Conservation (phyloP, 768 basidiomycete species). For the Amylocystis lapponica region DNA sequence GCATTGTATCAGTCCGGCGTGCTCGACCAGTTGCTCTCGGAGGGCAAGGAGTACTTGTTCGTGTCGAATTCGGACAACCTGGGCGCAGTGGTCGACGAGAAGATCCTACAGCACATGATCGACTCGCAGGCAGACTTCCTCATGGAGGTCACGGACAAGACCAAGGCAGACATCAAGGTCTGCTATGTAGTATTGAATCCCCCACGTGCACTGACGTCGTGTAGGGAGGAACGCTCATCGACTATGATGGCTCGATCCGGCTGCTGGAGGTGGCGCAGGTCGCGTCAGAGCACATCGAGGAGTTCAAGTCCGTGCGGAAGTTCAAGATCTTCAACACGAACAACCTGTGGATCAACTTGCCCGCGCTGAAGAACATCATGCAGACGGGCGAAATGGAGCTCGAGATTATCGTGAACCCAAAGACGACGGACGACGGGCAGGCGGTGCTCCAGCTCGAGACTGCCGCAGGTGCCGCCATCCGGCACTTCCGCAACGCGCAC, state of each 20-base stretch:
- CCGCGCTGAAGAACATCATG: slow-evolving; percentile 73
- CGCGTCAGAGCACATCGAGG: slow-evolving; percentile 64
- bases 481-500: slow-evolving; percentile 60
- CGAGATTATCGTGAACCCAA: slow-evolving; percentile 77
- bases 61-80: slow-evolving; percentile 76
- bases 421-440: slow-evolving; percentile 62
- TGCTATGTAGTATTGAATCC: neutral
- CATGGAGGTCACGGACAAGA: slow-evolving; percentile 80
- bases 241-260: slow-evolving; percentile 61
- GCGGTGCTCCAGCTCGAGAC: slow-evolving; percentile 74
- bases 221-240: slow-evolving; percentile 59
- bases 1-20: slow-evolving; percentile 66
- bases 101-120: slow-evolving; percentile 62
- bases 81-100: slow-evolving; percentile 68
- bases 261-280: slow-evolving; percentile 78
- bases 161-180: slow-evolving; percentile 71
- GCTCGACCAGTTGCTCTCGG: slow-evolving; percentile 62
- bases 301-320: slow-evolving; percentile 71
- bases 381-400: slow-evolving; percentile 61
- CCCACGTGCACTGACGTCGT: neutral
- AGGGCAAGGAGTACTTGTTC: slow-evolving; percentile 75
- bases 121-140: slow-evolving; percentile 59
- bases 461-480: slow-evolving; percentile 71
- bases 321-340: slow-evolving; percentile 83
- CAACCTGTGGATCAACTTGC: slow-evolving; percentile 53